Evolutionary conservation across 2,329 filamentous ascomycete genomes (phyloP).

Genomic region (Lithohypha guttulata): DNA sequence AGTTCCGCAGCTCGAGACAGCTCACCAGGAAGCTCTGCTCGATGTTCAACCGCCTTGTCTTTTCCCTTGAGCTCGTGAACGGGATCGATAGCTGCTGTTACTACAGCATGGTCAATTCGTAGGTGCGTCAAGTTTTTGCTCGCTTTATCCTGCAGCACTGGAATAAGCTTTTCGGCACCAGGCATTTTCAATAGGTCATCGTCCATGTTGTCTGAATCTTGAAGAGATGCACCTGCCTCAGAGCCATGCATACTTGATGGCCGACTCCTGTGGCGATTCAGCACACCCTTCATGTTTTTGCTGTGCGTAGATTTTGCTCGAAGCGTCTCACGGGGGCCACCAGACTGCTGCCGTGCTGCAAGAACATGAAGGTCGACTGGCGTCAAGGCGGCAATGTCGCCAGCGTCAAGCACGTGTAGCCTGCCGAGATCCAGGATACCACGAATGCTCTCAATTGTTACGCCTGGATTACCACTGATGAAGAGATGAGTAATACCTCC

Average conservation of each 20-base stretch:
- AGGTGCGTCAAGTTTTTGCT: slow-evolving; percentile 42
- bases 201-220: slow-evolving; percentile 13
- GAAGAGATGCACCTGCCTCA: background rate
- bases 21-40: slow-evolving; percentile 13
- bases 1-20: slow-evolving; percentile 23
- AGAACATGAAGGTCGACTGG: slow-evolving; percentile 7
- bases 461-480: slow-evolving; percentile 40
- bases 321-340: slow-evolving; percentile 14
- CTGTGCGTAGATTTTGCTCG: slow-evolving; percentile 14
- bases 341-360: background rate
- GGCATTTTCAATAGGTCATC: slow-evolving; percentile 29
- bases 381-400: slow-evolving; percentile 32
- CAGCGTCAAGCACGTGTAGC: slow-evolving; percentile 46
- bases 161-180: slow-evolving; percentile 45
- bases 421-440: slow-evolving; percentile 41
- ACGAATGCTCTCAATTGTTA: slow-evolving; percentile 47
- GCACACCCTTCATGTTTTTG: slow-evolving; percentile 11
- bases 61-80: slow-evolving; percentile 3
- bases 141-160: slow-evolving; percentile 38
- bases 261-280: slow-evolving; percentile 2
- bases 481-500: slow-evolving; percentile 51
- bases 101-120: slow-evolving; percentile 44
- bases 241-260: slow-evolving; percentile 5
- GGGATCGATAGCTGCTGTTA: slow-evolving; percentile 36
- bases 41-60: slow-evolving; percentile 23